Base-by-base conservation (phyloP, 2,329 filamentous ascomycete species). In the Fusarium metavorans region DNA sequence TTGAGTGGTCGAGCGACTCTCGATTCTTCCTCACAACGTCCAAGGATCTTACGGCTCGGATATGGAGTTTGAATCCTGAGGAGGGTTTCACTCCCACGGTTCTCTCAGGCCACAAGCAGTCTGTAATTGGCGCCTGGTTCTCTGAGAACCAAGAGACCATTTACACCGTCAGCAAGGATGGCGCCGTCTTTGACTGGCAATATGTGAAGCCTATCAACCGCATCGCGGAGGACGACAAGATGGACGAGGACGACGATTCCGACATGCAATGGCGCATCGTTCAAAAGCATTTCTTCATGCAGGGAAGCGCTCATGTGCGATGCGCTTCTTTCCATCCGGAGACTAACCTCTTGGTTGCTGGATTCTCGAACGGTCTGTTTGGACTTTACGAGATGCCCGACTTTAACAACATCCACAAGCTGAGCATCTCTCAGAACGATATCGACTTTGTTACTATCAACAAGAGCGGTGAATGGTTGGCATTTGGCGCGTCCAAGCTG, bases 381-480 rank as follows among this genome's bases (percentile, higher is more conserved):
- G 94, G 94, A 25, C 88, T 99, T 8, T 98, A 99, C 84, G 97
- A 99, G 81, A 90, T 99, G 85, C 97, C 97, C 13, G 94, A 96
- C 75, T 98, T 98, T 84, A 97, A 94, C 84, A 93, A 94, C 83
- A 97, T 99, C 59, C 97, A 99, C 83, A 97, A 94, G 61, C 83
- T 90, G 67, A 98, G 95, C 84, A 97, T 99, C 78, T 98, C 97
- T 1, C 95, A 98, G 82, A 98, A 97, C 78, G 94, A 97, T 76
- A 98, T 99, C 72, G 96, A 98, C 81, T 95, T 94, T 78, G 94
- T 98, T 66, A 94, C 95, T 0, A 95, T 98, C 80, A 99, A 98
- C 85, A 93, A 94, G 82, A 94, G 93, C 35, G 97, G 97, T 62
- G 96, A 98, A 85, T 99, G 97, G 97, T 86, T 99, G 25, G 97